These are phyloP conservation scores for Chaetomium sp. DNA, from an alignment of 2,329 filamentous ascomycete species.

Conservation along the genomic window DNA sequence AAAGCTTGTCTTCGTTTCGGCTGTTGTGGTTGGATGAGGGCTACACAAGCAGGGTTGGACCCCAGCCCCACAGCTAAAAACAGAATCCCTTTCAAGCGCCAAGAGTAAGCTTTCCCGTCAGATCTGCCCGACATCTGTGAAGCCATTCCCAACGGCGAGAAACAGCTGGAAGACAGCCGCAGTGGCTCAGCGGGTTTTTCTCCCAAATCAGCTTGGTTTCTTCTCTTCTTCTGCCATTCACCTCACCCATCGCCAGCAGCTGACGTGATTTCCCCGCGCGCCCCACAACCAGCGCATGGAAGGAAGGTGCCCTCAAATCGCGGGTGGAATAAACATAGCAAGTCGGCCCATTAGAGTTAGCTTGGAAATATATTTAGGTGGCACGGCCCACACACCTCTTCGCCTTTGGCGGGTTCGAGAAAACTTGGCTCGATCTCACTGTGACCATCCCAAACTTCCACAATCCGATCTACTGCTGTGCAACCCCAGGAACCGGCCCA, in stretches of 20 bases:
- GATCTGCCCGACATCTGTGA: conserved; percentile 10
- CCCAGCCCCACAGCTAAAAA: conserved; percentile 14
- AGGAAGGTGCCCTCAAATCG: too few relatives aligned
- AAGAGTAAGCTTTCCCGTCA: conserved; percentile 10
- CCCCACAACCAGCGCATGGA: neutral
- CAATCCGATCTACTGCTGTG: neutral
- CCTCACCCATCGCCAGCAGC: neutral
- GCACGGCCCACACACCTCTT: neutral
- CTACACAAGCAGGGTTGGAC: neutral
- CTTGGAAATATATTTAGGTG: neutral
- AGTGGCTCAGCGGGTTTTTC: conserved; percentile 6
- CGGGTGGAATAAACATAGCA: neutral
- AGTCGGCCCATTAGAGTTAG: neutral
- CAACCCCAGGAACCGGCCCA: neutral
- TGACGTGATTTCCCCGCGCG: neutral
- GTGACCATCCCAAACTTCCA: neutral
- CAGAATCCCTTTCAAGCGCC: conserved; percentile 2
- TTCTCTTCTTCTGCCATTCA: neutral
- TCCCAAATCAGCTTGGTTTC: neutral
- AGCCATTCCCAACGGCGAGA: neutral
- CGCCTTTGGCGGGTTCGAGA: neutral
- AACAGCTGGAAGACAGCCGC: neutral
- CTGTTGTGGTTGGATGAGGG: conserved; percentile 1
- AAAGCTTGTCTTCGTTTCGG: conserved; percentile 14
- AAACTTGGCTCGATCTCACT: neutral